Conservation (phyloP, 139 green algal species). For the Closterium sp. region DNA sequence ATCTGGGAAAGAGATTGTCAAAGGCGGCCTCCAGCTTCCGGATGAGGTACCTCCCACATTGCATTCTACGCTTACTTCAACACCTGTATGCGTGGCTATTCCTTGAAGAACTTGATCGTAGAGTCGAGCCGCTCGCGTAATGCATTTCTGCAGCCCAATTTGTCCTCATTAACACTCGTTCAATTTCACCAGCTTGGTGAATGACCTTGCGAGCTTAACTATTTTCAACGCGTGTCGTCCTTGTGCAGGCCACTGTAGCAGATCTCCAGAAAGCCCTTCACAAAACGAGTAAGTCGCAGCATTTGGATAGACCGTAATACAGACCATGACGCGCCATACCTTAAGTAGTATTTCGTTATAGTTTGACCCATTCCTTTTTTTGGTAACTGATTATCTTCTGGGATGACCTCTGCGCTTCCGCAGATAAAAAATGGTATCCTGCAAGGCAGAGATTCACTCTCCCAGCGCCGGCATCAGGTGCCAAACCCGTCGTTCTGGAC, state of each 20-base stretch:
- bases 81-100: background rate
- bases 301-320: background rate
- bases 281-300: constrained; percentile 23
- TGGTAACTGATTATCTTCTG: background rate
- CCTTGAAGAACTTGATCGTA: too few relatives aligned
- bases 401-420: background rate
- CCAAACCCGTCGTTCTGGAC: constrained; percentile 25
- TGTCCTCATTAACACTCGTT: background rate
- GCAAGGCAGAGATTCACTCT: constrained; percentile 49
- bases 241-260: constrained; percentile 28
- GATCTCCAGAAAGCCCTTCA: constrained; percentile 27
- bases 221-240: background rate
- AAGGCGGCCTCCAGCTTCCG: constrained; percentile 12
- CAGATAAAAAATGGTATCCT: constrained; percentile 47
- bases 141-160: background rate
- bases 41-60: constrained; percentile 13
- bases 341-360: too few relatives aligned
- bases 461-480: background rate
- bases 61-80: background rate
- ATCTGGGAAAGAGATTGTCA: constrained; percentile 15
- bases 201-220: background rate
- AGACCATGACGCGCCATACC: background rate
- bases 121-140: background rate
- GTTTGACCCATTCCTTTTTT: too few relatives aligned
- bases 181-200: background rate